phyloP scores from a whole-genome alignment of 2,329 filamentous ascomycete species.

The Periglandula ipomoeae region DNA sequence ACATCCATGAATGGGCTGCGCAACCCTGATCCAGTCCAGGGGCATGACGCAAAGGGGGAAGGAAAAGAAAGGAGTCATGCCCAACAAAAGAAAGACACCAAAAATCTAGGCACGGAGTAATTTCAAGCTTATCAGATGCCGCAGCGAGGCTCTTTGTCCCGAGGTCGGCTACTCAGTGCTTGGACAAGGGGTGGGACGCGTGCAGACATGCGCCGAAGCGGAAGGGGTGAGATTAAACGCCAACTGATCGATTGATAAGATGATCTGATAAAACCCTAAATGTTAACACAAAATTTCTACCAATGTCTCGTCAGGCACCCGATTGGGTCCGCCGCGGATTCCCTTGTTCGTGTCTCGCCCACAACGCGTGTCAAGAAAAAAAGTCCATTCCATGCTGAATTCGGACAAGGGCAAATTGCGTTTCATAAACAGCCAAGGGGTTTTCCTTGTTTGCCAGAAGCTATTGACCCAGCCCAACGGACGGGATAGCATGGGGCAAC shows the following conservation, averaged over 20 bases:
- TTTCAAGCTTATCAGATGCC: neutral
- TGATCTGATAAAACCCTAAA: slow-evolving; percentile 3
- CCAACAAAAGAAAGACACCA: neutral
- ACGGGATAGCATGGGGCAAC: too few species aligned
- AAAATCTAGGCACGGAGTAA: neutral
- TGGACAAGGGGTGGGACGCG: too few species aligned
- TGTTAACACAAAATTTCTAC: neutral
- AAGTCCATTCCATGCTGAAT: neutral
- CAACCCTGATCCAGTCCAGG: too few species aligned
- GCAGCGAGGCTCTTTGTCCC: neutral
- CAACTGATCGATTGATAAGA: slow-evolving; percentile 8
- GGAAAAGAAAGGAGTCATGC: too few species aligned
- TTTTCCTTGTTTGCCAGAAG: too few species aligned
- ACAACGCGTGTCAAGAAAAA: too few species aligned
- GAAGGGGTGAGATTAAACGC: neutral
- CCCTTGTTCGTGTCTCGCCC: too few species aligned
- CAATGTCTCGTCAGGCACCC: neutral
- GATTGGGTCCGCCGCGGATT: neutral
- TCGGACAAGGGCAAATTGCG: too few species aligned
- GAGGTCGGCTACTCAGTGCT: neutral
- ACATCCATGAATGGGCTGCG: too few species aligned
- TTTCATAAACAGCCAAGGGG: too few species aligned
- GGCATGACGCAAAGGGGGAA: too few species aligned
- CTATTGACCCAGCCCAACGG: neutral
- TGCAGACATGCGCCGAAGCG: too few species aligned